A percentile compares a stretch with the other conserved stretches of the same genome.
phyloP scores from a whole-genome alignment of 2,329 filamentous ascomycete genomes.

The Rhinocladiella mackenziei region DNA sequence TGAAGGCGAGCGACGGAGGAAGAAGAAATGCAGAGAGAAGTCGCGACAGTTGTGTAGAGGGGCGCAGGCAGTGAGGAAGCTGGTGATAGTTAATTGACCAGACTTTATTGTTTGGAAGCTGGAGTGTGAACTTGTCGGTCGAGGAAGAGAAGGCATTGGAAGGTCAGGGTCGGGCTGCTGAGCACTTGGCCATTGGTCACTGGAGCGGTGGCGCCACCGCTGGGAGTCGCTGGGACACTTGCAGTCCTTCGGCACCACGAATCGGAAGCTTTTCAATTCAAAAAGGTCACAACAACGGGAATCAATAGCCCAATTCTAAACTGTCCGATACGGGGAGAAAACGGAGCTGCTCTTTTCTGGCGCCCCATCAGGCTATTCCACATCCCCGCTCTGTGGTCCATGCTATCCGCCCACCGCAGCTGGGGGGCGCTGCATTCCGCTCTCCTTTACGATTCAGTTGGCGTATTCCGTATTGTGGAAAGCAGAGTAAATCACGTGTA shows the following conservation, averaged over 20 bases:
- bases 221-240: no score
- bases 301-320: slow-evolving; percentile 13
- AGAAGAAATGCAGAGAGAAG: neutral
- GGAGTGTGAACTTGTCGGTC: no score
- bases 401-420: no score
- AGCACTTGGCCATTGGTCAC: no score
- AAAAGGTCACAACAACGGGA: slow-evolving; percentile 14
- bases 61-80: neutral
- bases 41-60: no score
- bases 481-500: slow-evolving; percentile 13
- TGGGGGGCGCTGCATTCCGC: slow-evolving; percentile 10
- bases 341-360: neutral
- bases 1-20: neutral
- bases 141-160: neutral
- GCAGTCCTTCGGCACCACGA: slow-evolving; percentile 19
- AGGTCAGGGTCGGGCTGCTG: no score
- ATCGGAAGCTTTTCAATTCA: slow-evolving; percentile 23
- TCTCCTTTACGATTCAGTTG: no score
- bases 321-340: neutral
- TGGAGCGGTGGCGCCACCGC: no score
- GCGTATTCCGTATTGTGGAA: no score
- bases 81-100: neutral
- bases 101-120: no score
- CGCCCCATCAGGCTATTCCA: neutral
- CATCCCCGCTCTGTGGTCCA: neutral